phyloP scores from a whole-genome alignment of 805 yeast genomes.

The Lachancea lanzarotensis region DNA sequence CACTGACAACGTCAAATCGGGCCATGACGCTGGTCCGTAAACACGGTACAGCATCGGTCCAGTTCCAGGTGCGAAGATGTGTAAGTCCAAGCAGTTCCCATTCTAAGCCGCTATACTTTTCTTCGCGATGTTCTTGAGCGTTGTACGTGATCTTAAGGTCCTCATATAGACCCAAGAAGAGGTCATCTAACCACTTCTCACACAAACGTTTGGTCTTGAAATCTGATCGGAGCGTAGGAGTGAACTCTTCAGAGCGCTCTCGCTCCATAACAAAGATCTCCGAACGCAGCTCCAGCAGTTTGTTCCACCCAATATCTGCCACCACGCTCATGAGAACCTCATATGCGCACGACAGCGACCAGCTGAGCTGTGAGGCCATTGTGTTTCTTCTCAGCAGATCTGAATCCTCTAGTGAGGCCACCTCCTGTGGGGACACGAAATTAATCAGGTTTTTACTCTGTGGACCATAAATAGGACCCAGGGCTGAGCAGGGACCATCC shows the following conservation, averaged over 20 bases:
- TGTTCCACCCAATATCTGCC: constrained; percentile 77
- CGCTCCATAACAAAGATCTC: constrained; percentile 75
- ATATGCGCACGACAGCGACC: constrained; percentile 44
- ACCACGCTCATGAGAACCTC: constrained; percentile 64
- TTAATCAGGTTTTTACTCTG: constrained; percentile 26
- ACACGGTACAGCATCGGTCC: constrained; percentile 45
- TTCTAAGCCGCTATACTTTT: constrained; percentile 56
- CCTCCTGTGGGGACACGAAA: constrained; percentile 28
- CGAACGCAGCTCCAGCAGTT: constrained; percentile 56
- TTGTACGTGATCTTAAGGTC: constrained; percentile 30
- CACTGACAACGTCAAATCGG: constrained; percentile 57
- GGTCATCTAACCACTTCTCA: constrained; percentile 31
- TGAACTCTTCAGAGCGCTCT: constrained; percentile 38
- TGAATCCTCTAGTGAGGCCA: constrained; percentile 21
- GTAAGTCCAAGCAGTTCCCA: constrained; percentile 69
- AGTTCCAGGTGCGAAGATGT: constrained; percentile 42
- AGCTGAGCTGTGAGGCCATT: constrained; percentile 22
- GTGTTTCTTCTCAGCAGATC: constrained; percentile 26
- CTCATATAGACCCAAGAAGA: constrained; percentile 32
- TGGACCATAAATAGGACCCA: constrained; percentile 32
- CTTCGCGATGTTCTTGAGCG: constrained; percentile 24
- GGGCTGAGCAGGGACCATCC: constrained; percentile 20
- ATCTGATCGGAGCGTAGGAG: constrained; percentile 15
- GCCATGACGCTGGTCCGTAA: constrained; percentile 48
- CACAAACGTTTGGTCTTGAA: constrained; percentile 26